These are phyloP conservation scores for Phytophthora megakarya DNA, from an alignment of 352 stramenopile genomes.

Conservation along the genomic window DNA sequence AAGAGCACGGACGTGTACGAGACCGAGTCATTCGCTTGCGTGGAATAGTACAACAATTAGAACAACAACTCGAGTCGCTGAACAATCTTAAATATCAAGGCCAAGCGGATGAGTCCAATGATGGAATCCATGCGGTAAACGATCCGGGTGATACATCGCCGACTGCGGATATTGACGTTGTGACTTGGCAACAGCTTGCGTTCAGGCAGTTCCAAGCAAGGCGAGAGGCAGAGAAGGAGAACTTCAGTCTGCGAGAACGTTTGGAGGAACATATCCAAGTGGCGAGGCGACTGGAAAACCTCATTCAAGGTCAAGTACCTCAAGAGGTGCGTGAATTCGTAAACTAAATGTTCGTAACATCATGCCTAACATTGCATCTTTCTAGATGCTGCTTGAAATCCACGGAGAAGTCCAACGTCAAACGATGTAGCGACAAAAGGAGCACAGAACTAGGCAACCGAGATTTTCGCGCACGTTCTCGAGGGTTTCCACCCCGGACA, in stretches of 20 bases:
- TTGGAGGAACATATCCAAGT: constrained; percentile 43
- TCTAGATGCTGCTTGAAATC: neutral
- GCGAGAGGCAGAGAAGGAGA: constrained; percentile 35
- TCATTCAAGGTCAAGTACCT: constrained; percentile 10
- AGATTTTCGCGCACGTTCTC: too few species aligned
- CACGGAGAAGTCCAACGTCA: neutral
- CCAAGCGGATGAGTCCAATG: neutral
- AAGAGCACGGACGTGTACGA: constrained; percentile 28
- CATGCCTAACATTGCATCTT: neutral
- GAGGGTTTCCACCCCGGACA: too few species aligned
- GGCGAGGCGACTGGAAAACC: constrained; percentile 30
- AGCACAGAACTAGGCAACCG: too few species aligned
- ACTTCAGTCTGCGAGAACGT: constrained; percentile 27
- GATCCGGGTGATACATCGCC: neutral
- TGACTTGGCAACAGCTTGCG: constrained; percentile 16
- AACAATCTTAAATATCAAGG: neutral
- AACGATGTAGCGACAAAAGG: too few species aligned
- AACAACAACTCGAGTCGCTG: constrained; percentile 18
- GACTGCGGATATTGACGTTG: neutral
- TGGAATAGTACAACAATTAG: constrained; percentile 20
- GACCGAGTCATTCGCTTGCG: constrained; percentile 36
- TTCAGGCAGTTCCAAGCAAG: constrained; percentile 13
- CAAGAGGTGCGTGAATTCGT: neutral
- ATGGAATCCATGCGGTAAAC: neutral
- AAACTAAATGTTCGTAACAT: neutral